Base-by-base conservation (phyloP, 2,329 filamentous ascomycete species). In the Fusarium siculi region DNA sequence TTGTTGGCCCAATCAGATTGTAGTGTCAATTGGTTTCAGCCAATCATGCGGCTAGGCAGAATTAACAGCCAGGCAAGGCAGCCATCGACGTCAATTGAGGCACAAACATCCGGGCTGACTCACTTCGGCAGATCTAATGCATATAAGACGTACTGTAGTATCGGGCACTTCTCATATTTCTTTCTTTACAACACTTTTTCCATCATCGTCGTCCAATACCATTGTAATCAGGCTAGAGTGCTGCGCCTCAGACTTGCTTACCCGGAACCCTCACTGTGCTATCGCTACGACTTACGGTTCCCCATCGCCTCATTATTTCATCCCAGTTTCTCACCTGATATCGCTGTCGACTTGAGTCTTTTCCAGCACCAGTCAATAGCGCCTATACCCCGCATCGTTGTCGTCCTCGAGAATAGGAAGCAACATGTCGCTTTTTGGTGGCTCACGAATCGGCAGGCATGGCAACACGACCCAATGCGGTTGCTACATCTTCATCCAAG, bases 401-500 rank as follows among this genome's bases (percentile, higher is more conserved):
- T 25, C 25, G 25, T 25, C 6, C 5, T 25, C 37, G 4, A 36
- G 19, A 39, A 25, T 30, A 59, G 16, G 10, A 50, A 46, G 4
- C 42, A 46, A 39, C 19, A 68, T 62, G 61, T 50, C 63, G 6
- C 62, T 61, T 15, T 63, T 62, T 25, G 39, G 39, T 15, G n/a
- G n/a, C 4, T 34, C 39, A n/a, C 19, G 18, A 32, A 37, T 25
- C 5, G 25, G 25, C 6, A 25, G 23, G 23, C 23, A 25, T 25
- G 23, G 23, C 23, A 25, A 25, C 23, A 25, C 23, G 23, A 25
- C 23, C 23, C 23, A 25, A 5, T 25, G 82, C 54, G 84, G 84
- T 23, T 80, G 83, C 73, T 83, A 80, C 66, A 77, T 81, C 66
- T 32, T 80, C 30, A 43, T 69, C n/a, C 39, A 67, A 1, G 14